Percentiles rank a stretch among this genome's conserved stretches.
Evolutionary conservation across 2,329 filamentous ascomycete species (phyloP).

Genomic region (Exserohilum turcica): DNA sequence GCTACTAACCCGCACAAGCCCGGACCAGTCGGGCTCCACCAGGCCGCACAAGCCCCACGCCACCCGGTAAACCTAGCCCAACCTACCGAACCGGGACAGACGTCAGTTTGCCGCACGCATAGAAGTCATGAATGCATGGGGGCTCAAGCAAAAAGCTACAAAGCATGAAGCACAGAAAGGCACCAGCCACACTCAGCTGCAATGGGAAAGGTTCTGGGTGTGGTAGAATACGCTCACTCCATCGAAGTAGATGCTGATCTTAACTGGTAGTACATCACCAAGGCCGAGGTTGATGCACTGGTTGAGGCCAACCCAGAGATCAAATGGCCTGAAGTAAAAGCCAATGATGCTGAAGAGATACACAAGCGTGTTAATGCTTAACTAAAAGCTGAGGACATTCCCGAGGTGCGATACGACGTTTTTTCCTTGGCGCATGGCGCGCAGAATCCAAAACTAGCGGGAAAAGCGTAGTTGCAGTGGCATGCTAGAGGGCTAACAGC

Average conservation of each 20-base stretch:
- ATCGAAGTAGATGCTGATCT: neutral
- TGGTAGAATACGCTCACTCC: neutral
- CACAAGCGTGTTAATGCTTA: neutral
- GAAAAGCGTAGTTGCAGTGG: neutral
- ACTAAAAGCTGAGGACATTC: neutral
- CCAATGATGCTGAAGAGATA: neutral
- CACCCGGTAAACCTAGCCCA: neutral
- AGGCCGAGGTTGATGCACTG: neutral
- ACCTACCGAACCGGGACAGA: neutral
- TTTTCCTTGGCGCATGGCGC: neutral
- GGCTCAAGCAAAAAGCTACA: conserved; percentile 3
- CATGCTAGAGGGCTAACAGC: neutral
- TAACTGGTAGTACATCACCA: neutral
- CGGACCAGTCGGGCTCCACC: neutral
- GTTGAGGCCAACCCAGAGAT: neutral
- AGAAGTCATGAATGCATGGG: neutral
- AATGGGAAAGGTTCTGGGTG: neutral
- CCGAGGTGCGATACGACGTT: conserved; percentile 2
- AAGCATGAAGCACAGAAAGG: neutral
- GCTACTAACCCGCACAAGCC: neutral
- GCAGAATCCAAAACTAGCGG: too few relatives aligned
- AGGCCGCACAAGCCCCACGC: neutral
- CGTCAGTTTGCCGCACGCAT: neutral
- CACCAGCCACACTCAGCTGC: neutral
- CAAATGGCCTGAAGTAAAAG: neutral